A percentile compares a stretch with the other conserved stretches of the same genome.
Conservation (phyloP, 1,139 yeast species). For the Pichia inconspicua region DNA sequence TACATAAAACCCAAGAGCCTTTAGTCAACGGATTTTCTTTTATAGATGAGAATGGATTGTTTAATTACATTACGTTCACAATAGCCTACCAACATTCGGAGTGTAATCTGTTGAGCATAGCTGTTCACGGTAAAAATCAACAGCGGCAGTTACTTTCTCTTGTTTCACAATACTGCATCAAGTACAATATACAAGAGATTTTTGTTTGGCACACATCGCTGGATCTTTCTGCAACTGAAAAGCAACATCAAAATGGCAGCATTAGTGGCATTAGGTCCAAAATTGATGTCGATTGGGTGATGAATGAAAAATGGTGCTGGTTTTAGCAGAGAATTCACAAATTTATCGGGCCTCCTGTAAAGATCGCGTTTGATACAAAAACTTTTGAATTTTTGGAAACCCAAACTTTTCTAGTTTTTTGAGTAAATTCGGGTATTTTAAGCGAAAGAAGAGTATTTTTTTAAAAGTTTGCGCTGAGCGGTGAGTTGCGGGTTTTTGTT, state of each 20-base stretch:
- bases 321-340: too few species aligned
- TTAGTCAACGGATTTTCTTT: background rate
- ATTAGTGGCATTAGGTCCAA: background rate
- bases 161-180: background rate
- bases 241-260: background rate
- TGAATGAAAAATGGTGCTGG: background rate
- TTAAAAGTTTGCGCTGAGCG: too few species aligned
- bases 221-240: background rate
- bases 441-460: too few species aligned
- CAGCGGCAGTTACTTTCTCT: background rate
- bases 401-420: too few species aligned
- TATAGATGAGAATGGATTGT: background rate
- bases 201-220: conserved; percentile 1
- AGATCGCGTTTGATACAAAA: too few species aligned
- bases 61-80: conserved; percentile 4
- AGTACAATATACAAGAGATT: background rate
- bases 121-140: background rate
- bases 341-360: too few species aligned
- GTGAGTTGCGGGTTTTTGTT: too few species aligned
- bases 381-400: too few species aligned
- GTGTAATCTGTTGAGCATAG: conserved; percentile 2
- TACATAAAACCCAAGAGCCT: background rate
- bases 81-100: conserved; percentile 3
- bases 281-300: background rate
- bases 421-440: too few species aligned